phyloP scores from a whole-genome alignment of 208 protist genomes.

The Leishmania lainsoni region DNA sequence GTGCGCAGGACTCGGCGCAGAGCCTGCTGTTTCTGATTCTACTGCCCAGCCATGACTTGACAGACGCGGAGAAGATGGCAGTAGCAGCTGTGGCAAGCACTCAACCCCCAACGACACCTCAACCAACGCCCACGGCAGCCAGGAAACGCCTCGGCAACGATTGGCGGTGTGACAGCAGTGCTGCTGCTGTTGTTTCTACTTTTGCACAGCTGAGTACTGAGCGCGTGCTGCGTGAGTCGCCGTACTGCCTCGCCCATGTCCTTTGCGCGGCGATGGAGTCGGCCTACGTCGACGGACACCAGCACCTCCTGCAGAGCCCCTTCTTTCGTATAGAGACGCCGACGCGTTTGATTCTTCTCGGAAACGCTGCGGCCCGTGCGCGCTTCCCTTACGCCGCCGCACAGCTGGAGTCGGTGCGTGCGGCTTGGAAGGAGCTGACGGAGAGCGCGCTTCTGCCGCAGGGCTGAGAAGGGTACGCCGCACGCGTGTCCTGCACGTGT shows the following conservation, averaged over 20 bases:
- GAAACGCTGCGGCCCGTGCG: slow-evolving; percentile 39
- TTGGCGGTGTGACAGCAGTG: no score
- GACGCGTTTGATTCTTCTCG: slow-evolving; percentile 73
- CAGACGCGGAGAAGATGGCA: slow-evolving; percentile 27
- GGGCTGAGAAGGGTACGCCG: background rate
- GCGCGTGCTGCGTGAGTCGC: slow-evolving; percentile 47
- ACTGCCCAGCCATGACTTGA: slow-evolving; percentile 70
- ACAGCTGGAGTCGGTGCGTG: slow-evolving; percentile 36
- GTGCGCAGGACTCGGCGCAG: slow-evolving; percentile 8
- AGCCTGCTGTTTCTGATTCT: slow-evolving; percentile 66
- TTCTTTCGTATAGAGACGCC: slow-evolving; percentile 73
- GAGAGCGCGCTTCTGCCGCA: slow-evolving; percentile 1
- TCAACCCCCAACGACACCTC: background rate
- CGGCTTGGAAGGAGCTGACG: slow-evolving; percentile 35
- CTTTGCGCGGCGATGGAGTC: slow-evolving; percentile 53
- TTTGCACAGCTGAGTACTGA: slow-evolving; percentile 28
- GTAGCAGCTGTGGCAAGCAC: background rate
- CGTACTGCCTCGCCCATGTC: slow-evolving; percentile 53
- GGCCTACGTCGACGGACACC: slow-evolving; percentile 77
- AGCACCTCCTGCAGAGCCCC: slow-evolving; percentile 63
- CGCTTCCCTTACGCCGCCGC: slow-evolving; percentile 26
- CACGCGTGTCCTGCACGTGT: background rate
- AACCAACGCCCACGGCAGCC: background rate
- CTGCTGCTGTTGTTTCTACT: background rate
- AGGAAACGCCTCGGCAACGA: background rate